These are phyloP conservation scores for Eucalyptus rudis DNA, from an alignment of 345 rosid genomes.

Conservation along the genomic window DNA sequence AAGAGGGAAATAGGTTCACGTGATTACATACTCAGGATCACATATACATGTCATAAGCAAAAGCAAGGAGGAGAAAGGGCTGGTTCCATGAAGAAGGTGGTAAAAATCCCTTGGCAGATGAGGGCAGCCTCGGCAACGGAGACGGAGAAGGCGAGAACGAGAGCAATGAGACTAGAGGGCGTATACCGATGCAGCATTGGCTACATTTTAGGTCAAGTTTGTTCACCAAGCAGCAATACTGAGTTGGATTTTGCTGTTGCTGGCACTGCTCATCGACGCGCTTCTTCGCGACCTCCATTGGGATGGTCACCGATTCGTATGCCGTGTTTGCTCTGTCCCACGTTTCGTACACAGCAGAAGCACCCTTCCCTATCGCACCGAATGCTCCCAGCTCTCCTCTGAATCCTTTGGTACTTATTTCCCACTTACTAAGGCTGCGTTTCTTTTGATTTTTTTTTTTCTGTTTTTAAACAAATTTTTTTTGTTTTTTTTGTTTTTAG, in stretches of 20 bases:
- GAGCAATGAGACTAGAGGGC: not conserved
- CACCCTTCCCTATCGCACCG: too few relatives aligned
- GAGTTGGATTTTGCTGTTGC: not conserved
- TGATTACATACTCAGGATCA: not conserved
- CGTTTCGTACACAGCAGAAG: too few relatives aligned
- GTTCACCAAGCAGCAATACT: not conserved
- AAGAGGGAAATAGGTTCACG: not conserved
- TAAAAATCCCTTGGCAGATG: not conserved
- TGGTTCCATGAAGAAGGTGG: not conserved
- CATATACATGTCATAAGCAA: not conserved
- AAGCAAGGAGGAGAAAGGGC: not conserved
- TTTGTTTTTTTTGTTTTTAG: too few relatives aligned
- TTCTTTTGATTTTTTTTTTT: not conserved
- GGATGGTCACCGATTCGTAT: fast-evolving
- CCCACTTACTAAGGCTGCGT: too few relatives aligned
- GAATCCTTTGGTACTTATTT: too few relatives aligned
- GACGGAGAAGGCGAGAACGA: not conserved
- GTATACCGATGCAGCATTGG: not conserved
- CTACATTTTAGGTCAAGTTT: fast-evolving
- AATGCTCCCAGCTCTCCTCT: too few relatives aligned
- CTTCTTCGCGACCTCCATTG: not conserved
- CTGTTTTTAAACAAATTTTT: not conserved
- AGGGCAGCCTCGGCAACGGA: not conserved
- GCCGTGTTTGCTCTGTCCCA: too few relatives aligned
- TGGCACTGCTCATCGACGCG: fast-evolving